Evolutionary conservation across 495 filamentous ascomycete species (phyloP), one percentile per base, ranked within the genome.

Genomic region (Sphaerosporella brunnea): DNA sequence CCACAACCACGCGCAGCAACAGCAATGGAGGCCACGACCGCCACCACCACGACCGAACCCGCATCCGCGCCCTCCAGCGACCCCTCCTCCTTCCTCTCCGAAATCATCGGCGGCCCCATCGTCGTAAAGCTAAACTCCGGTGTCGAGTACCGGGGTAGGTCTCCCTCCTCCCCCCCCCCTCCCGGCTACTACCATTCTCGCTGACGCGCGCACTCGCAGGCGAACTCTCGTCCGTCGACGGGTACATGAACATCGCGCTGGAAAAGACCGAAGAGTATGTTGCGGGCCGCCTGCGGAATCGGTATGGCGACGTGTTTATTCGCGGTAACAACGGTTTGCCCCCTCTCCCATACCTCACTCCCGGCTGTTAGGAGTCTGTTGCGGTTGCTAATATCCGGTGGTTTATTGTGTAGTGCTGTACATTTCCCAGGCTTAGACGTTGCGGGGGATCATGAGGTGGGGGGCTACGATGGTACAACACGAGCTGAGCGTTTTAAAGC

Each of bases 241-340:
- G 92, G 32, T 97, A 95, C 62, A 96, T 97, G 90, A 96, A 97
- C 63, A 92, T 97, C 53, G 85, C 90, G 16, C 72, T 97, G 2
- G 90, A 96, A 61, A 87, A 93, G 63, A 88, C 85, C 0, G 79
- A 85, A 51, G 92, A 97, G 66, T 85, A 77, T 56, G 80, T 90
- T 41, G 78, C 86, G 59, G 92, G 88, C 21, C 75, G 74, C 49
- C 72, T 84, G 59, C 73, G 76, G 52, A 72, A 82, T 54, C 80
- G 68, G 36, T 96, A 93, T 64, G 90, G 92, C 0, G 90, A 97
- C 68, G 85, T 92, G 23, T 97, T 97, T 60, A 79, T 97, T 15
- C 72, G 90, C 55, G 90, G 90, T 51, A 97, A 97, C 63, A 97
- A 96, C 53, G 90, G 90, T 94, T 53, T 49, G 62, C 51, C 37